Evolutionary conservation across 2,329 filamentous ascomycete species (phyloP).

Genomic region (Paraphoma sp.): DNA sequence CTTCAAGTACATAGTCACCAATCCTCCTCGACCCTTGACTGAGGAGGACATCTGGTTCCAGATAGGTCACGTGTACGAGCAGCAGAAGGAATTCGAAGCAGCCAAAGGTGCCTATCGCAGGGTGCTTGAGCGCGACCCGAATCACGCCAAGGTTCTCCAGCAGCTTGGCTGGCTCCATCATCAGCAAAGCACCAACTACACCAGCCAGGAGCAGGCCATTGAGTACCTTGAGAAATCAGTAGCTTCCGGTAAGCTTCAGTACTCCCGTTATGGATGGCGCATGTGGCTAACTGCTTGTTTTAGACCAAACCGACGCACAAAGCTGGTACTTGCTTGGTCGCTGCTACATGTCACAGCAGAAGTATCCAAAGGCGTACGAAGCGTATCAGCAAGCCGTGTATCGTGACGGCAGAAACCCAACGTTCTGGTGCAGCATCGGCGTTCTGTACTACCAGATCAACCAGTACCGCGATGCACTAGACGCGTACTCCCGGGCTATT

Average conservation of each 20-base stretch:
- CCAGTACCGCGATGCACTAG: conserved; percentile 95
- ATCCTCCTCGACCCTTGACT: conserved; percentile 88
- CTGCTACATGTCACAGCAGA: conserved; percentile 99
- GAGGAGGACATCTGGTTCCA: conserved; percentile 99
- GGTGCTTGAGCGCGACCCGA: conserved; percentile 91
- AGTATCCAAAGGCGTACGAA: conserved; percentile 98
- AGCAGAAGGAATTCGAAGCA: conserved; percentile 98
- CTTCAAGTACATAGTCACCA: conserved; percentile 96
- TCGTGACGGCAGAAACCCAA: conserved; percentile 94
- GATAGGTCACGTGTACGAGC: conserved; percentile 97
- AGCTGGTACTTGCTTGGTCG: conserved; percentile 98
- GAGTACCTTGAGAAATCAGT: conserved; percentile 98
- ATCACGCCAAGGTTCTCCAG: conserved; percentile 96
- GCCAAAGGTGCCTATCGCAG: conserved; percentile 92
- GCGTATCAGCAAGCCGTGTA: conserved; percentile 99
- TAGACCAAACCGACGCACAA: conserved; percentile 93
- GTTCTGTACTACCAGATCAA: conserved; percentile 99
- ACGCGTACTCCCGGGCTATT: conserved; percentile 96
- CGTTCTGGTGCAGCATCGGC: conserved; percentile 99
- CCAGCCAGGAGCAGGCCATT: conserved; percentile 93
- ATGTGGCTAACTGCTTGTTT: conserved; percentile 18
- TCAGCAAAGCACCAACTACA: conserved; percentile 89
- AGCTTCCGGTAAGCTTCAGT: conserved; percentile 72
- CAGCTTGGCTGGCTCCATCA: conserved; percentile 98
- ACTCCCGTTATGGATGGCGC: conserved; percentile 13